These are phyloP conservation scores for Fusarium veterinarium DNA, from an alignment of 2,329 filamentous ascomycete genomes.

Conservation along the genomic window DNA sequence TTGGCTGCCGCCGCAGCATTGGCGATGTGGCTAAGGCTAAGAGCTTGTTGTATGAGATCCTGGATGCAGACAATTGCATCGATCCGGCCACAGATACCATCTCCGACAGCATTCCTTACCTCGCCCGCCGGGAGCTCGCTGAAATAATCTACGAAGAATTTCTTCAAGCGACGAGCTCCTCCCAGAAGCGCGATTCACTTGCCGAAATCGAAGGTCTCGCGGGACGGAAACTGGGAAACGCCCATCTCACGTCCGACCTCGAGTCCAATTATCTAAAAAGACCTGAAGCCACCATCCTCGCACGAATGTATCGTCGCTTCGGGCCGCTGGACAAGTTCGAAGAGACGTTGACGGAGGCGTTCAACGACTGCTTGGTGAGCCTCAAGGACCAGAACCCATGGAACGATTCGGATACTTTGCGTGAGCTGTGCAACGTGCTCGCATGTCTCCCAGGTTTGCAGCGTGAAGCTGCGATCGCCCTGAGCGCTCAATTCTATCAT, in stretches of 20 bases:
- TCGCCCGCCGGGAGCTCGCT: not conserved
- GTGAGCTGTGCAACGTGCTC: not conserved
- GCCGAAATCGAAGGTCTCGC: not conserved
- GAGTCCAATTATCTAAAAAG: not conserved
- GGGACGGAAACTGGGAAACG: not conserved
- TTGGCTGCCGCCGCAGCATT: not conserved
- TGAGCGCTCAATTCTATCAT: not conserved
- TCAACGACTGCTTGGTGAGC: not conserved
- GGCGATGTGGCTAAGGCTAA: not conserved
- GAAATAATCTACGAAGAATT: not conserved
- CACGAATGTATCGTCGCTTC: not conserved
- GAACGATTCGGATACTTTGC: not conserved
- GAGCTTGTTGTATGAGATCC: not conserved
- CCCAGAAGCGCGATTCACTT: not conserved
- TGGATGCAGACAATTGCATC: not conserved
- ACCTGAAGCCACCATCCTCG: not conserved
- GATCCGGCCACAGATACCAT: not conserved
- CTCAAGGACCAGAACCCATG: not conserved
- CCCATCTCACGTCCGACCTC: not conserved
- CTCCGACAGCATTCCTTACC: not conserved
- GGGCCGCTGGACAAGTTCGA: not conserved
- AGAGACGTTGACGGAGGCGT: not conserved
- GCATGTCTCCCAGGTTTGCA: not conserved
- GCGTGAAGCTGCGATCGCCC: not conserved
- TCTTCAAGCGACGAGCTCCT: not conserved